These are phyloP conservation scores for Flaveria trinervia DNA, from an alignment of 129 eudicot species.

Conservation along the genomic window DNA sequence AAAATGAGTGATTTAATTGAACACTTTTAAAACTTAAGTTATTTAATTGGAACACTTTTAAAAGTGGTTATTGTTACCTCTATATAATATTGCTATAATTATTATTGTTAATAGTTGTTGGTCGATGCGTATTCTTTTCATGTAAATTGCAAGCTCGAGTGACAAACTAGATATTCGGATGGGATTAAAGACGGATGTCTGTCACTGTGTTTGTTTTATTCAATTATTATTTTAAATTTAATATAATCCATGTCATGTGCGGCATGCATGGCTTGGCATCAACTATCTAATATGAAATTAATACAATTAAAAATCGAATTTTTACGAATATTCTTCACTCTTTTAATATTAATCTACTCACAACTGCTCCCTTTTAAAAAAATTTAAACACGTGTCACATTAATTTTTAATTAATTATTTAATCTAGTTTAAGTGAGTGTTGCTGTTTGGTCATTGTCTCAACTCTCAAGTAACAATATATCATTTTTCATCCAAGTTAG, in stretches of 20 bases:
- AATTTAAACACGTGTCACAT: slow-evolving; percentile 11
- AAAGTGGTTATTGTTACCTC: too few relatives aligned
- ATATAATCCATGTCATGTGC: slow-evolving; percentile 20
- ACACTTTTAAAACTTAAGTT: too few relatives aligned
- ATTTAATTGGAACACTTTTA: too few relatives aligned
- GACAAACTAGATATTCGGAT: slow-evolving; percentile 14
- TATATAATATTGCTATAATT: too few relatives aligned
- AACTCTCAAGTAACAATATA: neutral
- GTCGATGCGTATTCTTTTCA: neutral
- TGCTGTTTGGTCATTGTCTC: slow-evolving; percentile 15
- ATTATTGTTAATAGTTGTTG: too few relatives aligned
- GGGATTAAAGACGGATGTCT: slow-evolving; percentile 16
- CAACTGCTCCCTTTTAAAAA: slow-evolving; percentile 21
- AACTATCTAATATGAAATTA: slow-evolving; percentile 5
- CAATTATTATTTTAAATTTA: slow-evolving; percentile 2
- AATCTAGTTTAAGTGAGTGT: neutral
- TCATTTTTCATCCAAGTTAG: neutral
- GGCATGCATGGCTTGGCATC: slow-evolving; percentile 19
- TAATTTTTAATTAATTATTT: neutral
- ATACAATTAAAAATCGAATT: slow-evolving; percentile 15
- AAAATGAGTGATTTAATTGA: too few relatives aligned
- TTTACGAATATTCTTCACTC: slow-evolving; percentile 14
- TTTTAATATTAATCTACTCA: slow-evolving; percentile 7
- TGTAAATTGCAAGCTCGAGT: neutral
- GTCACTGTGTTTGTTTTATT: neutral